Base-by-base conservation (phyloP, 1,284 basidiomycete genomes). In the Kwoniella shivajii region DNA sequence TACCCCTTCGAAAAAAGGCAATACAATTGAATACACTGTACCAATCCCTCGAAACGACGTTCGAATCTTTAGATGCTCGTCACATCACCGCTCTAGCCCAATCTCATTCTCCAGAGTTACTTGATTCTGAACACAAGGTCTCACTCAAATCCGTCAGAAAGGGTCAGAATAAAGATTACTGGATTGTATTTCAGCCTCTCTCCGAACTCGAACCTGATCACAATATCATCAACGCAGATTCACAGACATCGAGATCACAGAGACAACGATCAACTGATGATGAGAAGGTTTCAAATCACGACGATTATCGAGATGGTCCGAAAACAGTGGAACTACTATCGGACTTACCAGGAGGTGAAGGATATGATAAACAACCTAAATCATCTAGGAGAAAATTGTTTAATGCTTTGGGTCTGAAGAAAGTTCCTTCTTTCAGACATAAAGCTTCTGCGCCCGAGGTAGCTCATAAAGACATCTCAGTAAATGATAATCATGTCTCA, bases 181-280 rank as follows among this genome's bases (percentile, higher is more conserved):
- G 60, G 59, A 57, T 64, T 7, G 54, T 61, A 1, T 61, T 64
- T 41, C 42, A 51, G 18, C 27, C 33, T 42, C n/a, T 4, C 13
- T n/a, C 4, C 24, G 22, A 6, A 26, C 22, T 4, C 11, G 24
- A 13, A 16, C 37, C 20, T 37, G 22, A 24, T 2, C 30, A 18
- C n/a, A 49, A 27, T 42, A 6, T 14, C 6, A 22, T 22, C 39
- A 22, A 20, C 20, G 3, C 10, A 42, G 9, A 5, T 6, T 6
- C 9, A 42, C 33, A 42, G 39, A 26, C 22, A 4, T 24, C 22
- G 39, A 42, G 16, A 42, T 20, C n/a, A n/a, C n/a, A 16, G 18
- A 24, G 22, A 20, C 16, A 24, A 5, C 39, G 20, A 22, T 42
- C 39, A 5, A 42, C 27, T 9, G 39, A 26, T 9, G 27, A n/a